phyloP scores from a whole-genome alignment of 2,329 filamentous ascomycete genomes.

The Clarireedia sp. region DNA sequence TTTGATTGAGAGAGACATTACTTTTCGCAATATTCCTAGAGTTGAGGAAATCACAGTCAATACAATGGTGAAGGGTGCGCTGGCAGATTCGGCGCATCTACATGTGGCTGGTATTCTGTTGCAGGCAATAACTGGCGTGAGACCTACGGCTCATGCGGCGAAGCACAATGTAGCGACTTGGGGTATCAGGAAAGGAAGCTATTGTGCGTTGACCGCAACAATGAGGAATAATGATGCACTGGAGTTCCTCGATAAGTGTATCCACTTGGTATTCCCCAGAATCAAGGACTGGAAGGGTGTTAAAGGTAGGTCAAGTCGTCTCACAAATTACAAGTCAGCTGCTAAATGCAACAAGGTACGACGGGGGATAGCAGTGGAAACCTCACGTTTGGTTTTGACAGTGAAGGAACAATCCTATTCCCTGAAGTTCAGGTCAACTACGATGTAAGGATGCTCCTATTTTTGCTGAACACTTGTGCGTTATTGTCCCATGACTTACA shows the following conservation, averaged over 20 bases:
- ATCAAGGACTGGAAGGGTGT: constrained; percentile 94
- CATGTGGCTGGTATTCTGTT: constrained; percentile 78
- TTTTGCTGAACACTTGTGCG: background rate
- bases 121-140: constrained; percentile 76
- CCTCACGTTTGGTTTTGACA: constrained; percentile 70
- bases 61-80: constrained; percentile 59
- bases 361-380: constrained; percentile 84
- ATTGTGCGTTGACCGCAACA: constrained; percentile 68
- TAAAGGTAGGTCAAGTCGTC: constrained; percentile 37
- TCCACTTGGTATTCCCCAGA: constrained; percentile 84
- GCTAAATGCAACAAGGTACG: constrained; percentile 18
- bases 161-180: constrained; percentile 68
- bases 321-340: constrained; percentile 26
- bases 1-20: constrained; percentile 64
- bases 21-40: constrained; percentile 78
- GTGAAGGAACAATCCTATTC: constrained; percentile 72
- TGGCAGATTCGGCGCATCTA: constrained; percentile 64
- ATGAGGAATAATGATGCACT: constrained; percentile 74
- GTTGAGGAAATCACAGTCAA: constrained; percentile 77
- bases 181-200: constrained; percentile 62
- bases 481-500: constrained; percentile 12
- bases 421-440: constrained; percentile 94
- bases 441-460: constrained; percentile 55
- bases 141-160: constrained; percentile 61
- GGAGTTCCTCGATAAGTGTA: constrained; percentile 82